A percentile compares a stretch with the other conserved stretches of the same genome.
Conservation (phyloP, 1,139 yeast genomes). For the Magnusiomyces suaveolens region DNA sequence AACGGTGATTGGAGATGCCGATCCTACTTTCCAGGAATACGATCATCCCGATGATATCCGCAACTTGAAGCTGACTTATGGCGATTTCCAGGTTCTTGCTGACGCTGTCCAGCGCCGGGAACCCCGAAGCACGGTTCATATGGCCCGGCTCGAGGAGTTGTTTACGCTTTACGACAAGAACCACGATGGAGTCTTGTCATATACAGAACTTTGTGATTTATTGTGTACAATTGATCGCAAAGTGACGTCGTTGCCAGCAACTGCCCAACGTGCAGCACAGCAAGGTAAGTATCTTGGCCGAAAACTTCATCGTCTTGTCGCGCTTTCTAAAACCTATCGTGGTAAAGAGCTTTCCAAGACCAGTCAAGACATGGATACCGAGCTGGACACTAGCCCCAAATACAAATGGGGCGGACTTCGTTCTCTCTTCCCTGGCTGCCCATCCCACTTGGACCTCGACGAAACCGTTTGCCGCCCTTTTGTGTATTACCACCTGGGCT, state of each 20-base stretch:
- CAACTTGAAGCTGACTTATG: slow-evolving; percentile 34
- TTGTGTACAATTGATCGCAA: slow-evolving; percentile 47
- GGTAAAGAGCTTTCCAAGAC: slow-evolving; percentile 34
- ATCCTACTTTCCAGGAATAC: neutral
- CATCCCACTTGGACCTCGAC: slow-evolving; percentile 41
- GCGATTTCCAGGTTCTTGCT: slow-evolving; percentile 35
- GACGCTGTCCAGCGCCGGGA: slow-evolving; percentile 42
- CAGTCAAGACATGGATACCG: slow-evolving; percentile 33
- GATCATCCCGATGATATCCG: neutral
- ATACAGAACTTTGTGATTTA: slow-evolving; percentile 41
- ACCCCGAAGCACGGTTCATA: slow-evolving; percentile 51
- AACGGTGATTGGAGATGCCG: neutral
- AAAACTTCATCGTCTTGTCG: slow-evolving; percentile 43
- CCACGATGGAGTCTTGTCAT: slow-evolving; percentile 40
- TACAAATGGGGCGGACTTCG: slow-evolving; percentile 32
- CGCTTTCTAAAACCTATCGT: slow-evolving; percentile 38
- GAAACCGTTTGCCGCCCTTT: slow-evolving; percentile 70
- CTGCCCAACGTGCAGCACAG: slow-evolving; percentile 60
- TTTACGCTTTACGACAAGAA: slow-evolving; percentile 43
- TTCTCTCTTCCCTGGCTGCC: too few species aligned
- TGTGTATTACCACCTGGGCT: slow-evolving; percentile 54
- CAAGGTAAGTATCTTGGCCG: slow-evolving; percentile 54
- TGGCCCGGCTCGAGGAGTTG: slow-evolving; percentile 41
- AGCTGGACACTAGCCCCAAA: slow-evolving; percentile 27
- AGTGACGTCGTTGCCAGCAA: slow-evolving; percentile 56